A percentile compares a stretch with the other conserved stretches of the same genome.
Evolutionary conservation across 768 basidiomycete species (phyloP).

Genomic region (Nidularia sp.): DNA sequence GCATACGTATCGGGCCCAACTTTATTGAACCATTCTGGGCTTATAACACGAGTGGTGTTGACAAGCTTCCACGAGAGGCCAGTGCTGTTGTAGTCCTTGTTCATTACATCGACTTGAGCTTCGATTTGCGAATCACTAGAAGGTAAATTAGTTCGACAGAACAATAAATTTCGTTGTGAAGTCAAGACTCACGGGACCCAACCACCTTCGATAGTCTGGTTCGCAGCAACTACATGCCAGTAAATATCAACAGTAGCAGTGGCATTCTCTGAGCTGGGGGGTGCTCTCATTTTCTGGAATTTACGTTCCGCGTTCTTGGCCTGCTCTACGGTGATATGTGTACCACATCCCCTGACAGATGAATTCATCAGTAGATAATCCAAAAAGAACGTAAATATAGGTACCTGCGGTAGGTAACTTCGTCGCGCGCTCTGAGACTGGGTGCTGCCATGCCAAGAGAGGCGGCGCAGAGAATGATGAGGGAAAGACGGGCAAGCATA

Average conservation of each 20-base stretch:
- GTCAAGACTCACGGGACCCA: conserved; percentile 29
- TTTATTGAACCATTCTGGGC: conserved; percentile 42
- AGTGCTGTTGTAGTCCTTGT: conserved; percentile 33
- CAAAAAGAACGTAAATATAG: neutral
- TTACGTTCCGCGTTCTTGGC: conserved; percentile 28
- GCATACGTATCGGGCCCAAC: conserved; percentile 29
- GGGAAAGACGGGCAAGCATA: neutral
- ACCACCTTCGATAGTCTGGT: conserved; percentile 32
- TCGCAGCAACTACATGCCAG: conserved; percentile 40
- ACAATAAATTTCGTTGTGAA: neutral
- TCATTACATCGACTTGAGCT: conserved; percentile 33
- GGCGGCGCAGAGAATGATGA: neutral
- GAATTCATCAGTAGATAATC: neutral
- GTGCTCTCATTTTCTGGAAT: conserved; percentile 28
- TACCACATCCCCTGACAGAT: conserved; percentile 28
- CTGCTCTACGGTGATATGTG: conserved; percentile 25
- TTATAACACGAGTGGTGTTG: conserved; percentile 36
- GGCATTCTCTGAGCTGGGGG: conserved; percentile 18
- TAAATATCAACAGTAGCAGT: conserved; percentile 31
- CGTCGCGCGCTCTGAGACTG: neutral
- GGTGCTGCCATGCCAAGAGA: neutral
- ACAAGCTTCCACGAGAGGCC: conserved; percentile 37
- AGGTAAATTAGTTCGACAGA: conserved; percentile 4
- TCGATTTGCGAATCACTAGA: conserved; percentile 24
- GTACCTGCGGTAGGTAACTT: neutral